Conservation (phyloP, 306 rosid species). For the Ormosia semicastrata region DNA sequence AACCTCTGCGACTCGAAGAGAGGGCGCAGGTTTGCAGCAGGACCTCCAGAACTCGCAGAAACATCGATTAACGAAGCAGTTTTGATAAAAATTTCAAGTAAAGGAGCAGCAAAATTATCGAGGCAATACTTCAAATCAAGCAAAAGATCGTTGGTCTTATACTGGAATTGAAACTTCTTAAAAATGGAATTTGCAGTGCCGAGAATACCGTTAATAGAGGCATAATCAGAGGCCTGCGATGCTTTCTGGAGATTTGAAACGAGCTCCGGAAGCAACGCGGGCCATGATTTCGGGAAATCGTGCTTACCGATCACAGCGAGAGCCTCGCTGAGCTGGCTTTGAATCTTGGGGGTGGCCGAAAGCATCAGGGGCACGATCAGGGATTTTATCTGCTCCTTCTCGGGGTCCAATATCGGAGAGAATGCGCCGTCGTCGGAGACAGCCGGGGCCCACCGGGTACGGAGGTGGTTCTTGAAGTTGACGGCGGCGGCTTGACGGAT, state of each 20-base stretch:
- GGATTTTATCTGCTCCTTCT: slow-evolving; percentile 86
- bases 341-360: slow-evolving; percentile 62
- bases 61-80: slow-evolving; percentile 71
- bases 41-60: slow-evolving; percentile 29
- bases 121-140: slow-evolving; percentile 88
- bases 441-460: slow-evolving; percentile 57
- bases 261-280: slow-evolving; percentile 81
- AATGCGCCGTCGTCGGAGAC: slow-evolving; percentile 40
- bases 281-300: slow-evolving; percentile 89
- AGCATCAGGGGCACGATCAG: slow-evolving; percentile 92
- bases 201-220: slow-evolving; percentile 83
- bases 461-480: slow-evolving; percentile 88
- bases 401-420: slow-evolving; percentile 43
- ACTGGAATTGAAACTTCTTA: slow-evolving; percentile 75
- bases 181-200: slow-evolving; percentile 86
- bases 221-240: slow-evolving; percentile 58
- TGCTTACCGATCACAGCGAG: slow-evolving; percentile 81
- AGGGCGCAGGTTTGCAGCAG: slow-evolving; percentile 33
- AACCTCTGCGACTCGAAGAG: slow-evolving; percentile 81
- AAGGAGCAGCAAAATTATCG: slow-evolving; percentile 75
- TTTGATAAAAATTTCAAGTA: slow-evolving; percentile 68
- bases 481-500: slow-evolving; percentile 91
- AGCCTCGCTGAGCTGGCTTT: slow-evolving; percentile 92
- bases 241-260: slow-evolving; percentile 57
- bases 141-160: slow-evolving; percentile 70